Evolutionary conservation across 78 protist genomes (phyloP).

Genomic region (Polysphondylium violaceum): DNA sequence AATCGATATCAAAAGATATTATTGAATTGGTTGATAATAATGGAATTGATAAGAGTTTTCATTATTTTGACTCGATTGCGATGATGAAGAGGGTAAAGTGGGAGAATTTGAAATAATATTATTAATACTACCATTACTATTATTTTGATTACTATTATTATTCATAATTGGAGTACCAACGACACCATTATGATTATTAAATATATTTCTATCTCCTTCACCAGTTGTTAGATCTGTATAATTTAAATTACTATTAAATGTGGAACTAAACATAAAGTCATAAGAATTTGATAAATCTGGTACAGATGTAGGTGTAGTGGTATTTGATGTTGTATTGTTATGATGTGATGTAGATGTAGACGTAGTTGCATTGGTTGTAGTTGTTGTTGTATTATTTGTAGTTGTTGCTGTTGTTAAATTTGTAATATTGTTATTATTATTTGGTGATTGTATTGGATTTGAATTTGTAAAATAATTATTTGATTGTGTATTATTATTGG

Average conservation of each 20-base stretch:
- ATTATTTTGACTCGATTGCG: conserved; percentile 14
- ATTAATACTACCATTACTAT: too few relatives aligned
- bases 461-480: too few relatives aligned
- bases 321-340: not conserved
- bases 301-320: not conserved
- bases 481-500: too few relatives aligned
- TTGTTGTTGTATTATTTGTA: not conserved
- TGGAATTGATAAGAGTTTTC: conserved; percentile 20
- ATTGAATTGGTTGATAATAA: conserved; percentile 54
- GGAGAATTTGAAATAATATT: too few relatives aligned
- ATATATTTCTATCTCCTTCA: not conserved
- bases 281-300: too few relatives aligned
- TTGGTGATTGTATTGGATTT: not conserved
- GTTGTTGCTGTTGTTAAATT: not conserved
- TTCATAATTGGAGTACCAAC: conserved; percentile 1
- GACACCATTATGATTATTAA: not conserved
- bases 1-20: too few relatives aligned
- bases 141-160: not conserved
- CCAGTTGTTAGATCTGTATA: not conserved
- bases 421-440: conserved; percentile 20
- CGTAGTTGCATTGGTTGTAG: not conserved
- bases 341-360: not conserved
- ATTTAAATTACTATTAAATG: not conserved
- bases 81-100: conserved; percentile 8
- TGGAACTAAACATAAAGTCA: too few relatives aligned